These are phyloP conservation scores for Phlyctochytrium bullatum DNA, from an alignment of 192 early-diverging fungal species.

Conservation along the genomic window DNA sequence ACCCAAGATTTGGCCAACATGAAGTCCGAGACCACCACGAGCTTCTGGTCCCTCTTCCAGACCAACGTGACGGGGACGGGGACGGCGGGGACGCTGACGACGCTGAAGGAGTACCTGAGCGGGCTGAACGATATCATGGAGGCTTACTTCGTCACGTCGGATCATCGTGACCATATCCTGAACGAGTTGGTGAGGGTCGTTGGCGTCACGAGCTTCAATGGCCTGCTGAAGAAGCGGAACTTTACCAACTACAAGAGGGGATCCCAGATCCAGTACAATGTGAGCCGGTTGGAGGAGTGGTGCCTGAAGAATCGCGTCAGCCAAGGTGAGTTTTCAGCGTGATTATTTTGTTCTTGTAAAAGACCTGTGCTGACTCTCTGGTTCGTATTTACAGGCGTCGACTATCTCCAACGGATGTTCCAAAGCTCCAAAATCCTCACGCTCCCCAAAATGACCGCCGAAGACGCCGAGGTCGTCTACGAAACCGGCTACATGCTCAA, in stretches of 20 bases:
- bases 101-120: slow-evolving; percentile 76
- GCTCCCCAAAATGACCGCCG: slow-evolving; percentile 66
- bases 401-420: slow-evolving; percentile 77
- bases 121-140: slow-evolving; percentile 80
- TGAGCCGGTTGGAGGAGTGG: slow-evolving; percentile 92
- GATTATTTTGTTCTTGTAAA: not conserved
- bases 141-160: slow-evolving; percentile 78
- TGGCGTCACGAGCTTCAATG: slow-evolving; percentile 83
- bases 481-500: slow-evolving; percentile 87
- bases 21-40: slow-evolving; percentile 69
- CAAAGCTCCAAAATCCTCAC: slow-evolving; percentile 89
- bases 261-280: slow-evolving; percentile 95
- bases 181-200: slow-evolving; percentile 82
- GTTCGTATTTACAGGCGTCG: slow-evolving; percentile 29
- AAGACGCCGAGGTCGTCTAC: slow-evolving; percentile 87
- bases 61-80: slow-evolving; percentile 42
- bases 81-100: slow-evolving; percentile 75
- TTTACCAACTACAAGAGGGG: slow-evolving; percentile 89
- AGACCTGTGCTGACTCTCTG: no score
- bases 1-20: slow-evolving; percentile 83
- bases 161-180: slow-evolving; percentile 77
- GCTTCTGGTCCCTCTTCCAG: slow-evolving; percentile 73
- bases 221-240: slow-evolving; percentile 84
- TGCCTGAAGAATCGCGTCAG: slow-evolving; percentile 77
- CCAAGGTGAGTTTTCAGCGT: slow-evolving; percentile 39